Percentiles rank a stretch among this genome's conserved stretches.
phyloP scores from a whole-genome alignment of 192 early-diverging fungal species.

The Mortierella antarctica region DNA sequence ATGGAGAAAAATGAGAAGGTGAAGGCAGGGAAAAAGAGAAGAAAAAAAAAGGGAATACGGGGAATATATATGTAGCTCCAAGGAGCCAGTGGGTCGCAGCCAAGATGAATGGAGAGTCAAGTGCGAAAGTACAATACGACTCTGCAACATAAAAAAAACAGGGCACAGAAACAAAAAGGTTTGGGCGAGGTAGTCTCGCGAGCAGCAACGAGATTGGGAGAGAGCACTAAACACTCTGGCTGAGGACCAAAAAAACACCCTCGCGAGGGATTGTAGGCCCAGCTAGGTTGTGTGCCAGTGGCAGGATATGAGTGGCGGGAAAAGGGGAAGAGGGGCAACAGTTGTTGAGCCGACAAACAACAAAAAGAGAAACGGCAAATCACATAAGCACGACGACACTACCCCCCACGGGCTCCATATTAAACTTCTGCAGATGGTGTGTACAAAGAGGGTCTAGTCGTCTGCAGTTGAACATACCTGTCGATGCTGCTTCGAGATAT shows the following conservation, averaged over 20 bases:
- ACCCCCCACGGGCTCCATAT: neutral
- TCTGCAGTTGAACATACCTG: too few relatives aligned
- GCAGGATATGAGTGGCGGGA: slow-evolving; percentile 32
- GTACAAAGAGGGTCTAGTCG: too few relatives aligned
- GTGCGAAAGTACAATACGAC: too few relatives aligned
- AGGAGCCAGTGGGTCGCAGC: too few relatives aligned
- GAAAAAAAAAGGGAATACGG: neutral
- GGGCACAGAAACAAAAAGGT: too few relatives aligned
- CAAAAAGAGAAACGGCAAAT: neutral
- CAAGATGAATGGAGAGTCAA: too few relatives aligned
- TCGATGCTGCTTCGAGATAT: too few relatives aligned
- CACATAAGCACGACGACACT: neutral
- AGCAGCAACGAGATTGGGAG: neutral
- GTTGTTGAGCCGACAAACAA: slow-evolving; percentile 24
- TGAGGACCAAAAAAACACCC: neutral
- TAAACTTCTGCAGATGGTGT: too few relatives aligned
- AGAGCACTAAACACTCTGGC: neutral
- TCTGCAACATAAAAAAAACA: too few relatives aligned
- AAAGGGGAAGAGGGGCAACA: neutral
- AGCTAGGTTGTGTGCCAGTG: neutral
- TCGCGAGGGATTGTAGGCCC: neutral
- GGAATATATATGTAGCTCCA: neutral
- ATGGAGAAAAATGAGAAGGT: neutral
- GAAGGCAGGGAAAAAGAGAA: neutral
- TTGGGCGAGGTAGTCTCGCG: too few relatives aligned